Conservation (phyloP, 345 rosid genomes). For the Salix viminalis region DNA sequence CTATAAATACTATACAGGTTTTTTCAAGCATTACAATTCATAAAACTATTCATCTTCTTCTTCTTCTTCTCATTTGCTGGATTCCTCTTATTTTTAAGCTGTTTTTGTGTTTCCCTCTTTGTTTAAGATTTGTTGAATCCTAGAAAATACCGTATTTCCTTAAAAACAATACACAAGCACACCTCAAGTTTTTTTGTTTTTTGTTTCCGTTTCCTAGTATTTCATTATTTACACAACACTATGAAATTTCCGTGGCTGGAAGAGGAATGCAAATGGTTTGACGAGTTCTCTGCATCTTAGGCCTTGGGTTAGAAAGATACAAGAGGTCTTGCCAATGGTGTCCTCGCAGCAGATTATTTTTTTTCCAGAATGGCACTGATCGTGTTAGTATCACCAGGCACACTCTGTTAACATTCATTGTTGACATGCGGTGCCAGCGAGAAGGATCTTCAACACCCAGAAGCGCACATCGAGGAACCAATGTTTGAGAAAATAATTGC, state of each 20-base stretch:
- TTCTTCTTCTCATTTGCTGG: too few relatives aligned
- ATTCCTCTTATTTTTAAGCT: too few relatives aligned
- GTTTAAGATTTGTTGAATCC: too few relatives aligned
- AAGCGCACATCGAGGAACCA: not conserved
- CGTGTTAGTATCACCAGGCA: not conserved
- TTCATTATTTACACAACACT: constrained; percentile 9
- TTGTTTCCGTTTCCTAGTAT: too few relatives aligned
- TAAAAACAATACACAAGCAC: accelerated
- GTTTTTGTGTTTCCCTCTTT: too few relatives aligned
- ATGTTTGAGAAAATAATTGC: not conserved
- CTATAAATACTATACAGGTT: too few relatives aligned
- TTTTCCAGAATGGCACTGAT: not conserved
- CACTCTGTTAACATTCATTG: not conserved
- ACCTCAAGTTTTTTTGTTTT: too few relatives aligned
- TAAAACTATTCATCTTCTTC: too few relatives aligned
- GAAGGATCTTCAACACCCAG: not conserved
- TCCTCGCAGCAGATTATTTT: not conserved
- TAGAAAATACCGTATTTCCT: too few relatives aligned
- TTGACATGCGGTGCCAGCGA: not conserved
- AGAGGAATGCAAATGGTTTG: constrained; percentile 82
- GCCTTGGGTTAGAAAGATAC: not conserved
- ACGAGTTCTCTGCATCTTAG: constrained; percentile 37
- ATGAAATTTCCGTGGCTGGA: constrained; percentile 75
- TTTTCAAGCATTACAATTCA: too few relatives aligned
- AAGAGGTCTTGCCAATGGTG: not conserved